Evolutionary conservation across 257 asterid species (phyloP).

Genomic region (Leonotis leonurus): DNA sequence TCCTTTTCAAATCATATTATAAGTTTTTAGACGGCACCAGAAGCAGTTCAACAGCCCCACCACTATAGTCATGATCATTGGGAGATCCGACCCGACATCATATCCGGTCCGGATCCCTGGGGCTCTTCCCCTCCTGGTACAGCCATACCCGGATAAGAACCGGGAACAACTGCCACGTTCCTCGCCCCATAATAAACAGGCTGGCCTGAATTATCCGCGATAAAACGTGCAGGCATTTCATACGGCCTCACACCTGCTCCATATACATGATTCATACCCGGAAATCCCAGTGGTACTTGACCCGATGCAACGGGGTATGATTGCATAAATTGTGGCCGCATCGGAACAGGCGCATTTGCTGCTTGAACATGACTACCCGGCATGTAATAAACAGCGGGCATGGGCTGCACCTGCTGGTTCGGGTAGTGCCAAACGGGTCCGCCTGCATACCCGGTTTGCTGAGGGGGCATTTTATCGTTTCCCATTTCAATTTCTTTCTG

Average conservation of each 20-base stretch:
- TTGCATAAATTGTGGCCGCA: conserved; percentile 43
- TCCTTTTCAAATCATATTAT: not conserved
- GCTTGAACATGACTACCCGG: conserved; percentile 38
- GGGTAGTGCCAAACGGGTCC: conserved; percentile 64
- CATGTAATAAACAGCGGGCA: conserved; percentile 59
- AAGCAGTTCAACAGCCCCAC: not conserved
- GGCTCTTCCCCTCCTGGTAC: conserved; percentile 53
- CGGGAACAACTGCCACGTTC: conserved; percentile 43
- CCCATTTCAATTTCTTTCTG: conserved; percentile 27
- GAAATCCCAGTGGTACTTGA: conserved; percentile 61
- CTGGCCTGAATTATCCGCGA: conserved; percentile 38
- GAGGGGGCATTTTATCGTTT: conserved; percentile 25
- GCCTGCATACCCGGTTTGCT: conserved; percentile 45
- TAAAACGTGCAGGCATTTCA: conserved; percentile 39
- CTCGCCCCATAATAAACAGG: conserved; percentile 48
- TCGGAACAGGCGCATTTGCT: conserved; percentile 35
- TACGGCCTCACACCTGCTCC: conserved; percentile 52
- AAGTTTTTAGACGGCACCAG: not conserved
- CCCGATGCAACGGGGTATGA: conserved; percentile 36
- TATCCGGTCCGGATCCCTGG: conserved; percentile 45
- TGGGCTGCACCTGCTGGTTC: conserved; percentile 44
- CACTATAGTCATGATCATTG: conserved; percentile 19
- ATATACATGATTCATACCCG: conserved; percentile 45
- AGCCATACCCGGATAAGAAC: conserved; percentile 49
- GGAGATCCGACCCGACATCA: conserved; percentile 45